Evolutionary conservation across 2,329 filamentous ascomycete genomes (phyloP).

Genomic region (Nemania sp.): DNA sequence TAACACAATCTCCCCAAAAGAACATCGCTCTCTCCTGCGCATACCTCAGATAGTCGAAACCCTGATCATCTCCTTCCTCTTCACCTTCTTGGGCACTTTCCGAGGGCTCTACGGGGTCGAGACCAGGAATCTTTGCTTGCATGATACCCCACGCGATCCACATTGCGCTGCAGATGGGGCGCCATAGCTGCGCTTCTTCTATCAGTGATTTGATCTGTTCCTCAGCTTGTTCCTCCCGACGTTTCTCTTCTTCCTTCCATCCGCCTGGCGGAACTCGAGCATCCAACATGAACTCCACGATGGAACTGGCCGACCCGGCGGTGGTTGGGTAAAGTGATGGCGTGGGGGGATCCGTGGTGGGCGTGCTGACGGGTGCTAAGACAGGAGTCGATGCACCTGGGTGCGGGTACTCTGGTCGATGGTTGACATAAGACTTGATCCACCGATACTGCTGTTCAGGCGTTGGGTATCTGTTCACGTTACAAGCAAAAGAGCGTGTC

Average conservation of each 20-base stretch:
- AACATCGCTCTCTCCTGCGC: conserved; percentile 91
- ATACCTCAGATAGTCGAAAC: conserved; percentile 94
- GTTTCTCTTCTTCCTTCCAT: conserved; percentile 71
- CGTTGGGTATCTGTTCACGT: conserved; percentile 77
- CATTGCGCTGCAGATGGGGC: conserved; percentile 85
- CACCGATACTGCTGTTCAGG: conserved; percentile 86
- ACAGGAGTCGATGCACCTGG: conserved; percentile 63
- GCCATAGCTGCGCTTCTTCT: conserved; percentile 86
- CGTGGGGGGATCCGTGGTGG: conserved; percentile 48
- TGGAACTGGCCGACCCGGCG: conserved; percentile 60
- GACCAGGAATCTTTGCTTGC: conserved; percentile 86
- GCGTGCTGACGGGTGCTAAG: conserved; percentile 59
- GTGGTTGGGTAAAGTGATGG: conserved; percentile 54
- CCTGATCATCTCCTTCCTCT: conserved; percentile 65
- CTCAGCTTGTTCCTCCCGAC: conserved; percentile 73
- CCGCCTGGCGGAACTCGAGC: conserved; percentile 68
- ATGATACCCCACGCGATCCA: conserved; percentile 98
- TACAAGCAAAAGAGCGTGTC: conserved; percentile 73
- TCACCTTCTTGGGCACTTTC: conserved; percentile 54
- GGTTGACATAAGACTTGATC: conserved; percentile 86
- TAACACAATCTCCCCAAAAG: conserved; percentile 92
- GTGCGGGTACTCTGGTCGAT: conserved; percentile 75
- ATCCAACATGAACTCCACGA: conserved; percentile 85
- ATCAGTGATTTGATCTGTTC: conserved; percentile 76
- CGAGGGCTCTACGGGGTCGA: conserved; percentile 63